Evolutionary conservation across 306 rosid genomes (phyloP).

Genomic region (Cucurbita ficifolia): DNA sequence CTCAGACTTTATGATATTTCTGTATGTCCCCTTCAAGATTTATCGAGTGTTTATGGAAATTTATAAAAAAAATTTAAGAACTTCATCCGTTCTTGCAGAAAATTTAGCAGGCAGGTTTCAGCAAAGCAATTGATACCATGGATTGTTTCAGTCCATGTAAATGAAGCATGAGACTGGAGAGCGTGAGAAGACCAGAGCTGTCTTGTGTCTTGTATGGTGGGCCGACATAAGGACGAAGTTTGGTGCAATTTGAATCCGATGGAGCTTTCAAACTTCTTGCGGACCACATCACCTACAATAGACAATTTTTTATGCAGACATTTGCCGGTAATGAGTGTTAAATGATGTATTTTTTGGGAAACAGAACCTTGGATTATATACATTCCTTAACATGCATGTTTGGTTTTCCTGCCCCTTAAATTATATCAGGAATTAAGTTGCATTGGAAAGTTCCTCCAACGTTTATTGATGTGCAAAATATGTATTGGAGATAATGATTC

Average conservation of each 20-base stretch:
- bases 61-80: not conserved
- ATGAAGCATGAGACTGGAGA: conserved; percentile 3
- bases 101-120: not conserved
- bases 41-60: not conserved
- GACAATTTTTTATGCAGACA: conserved; percentile 12
- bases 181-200: not conserved
- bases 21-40: not conserved
- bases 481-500: not conserved
- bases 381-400: not conserved
- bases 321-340: conserved; percentile 8
- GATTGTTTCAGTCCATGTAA: not conserved
- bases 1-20: not conserved
- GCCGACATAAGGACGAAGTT: conserved; percentile 14
- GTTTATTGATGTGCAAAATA: not conserved
- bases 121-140: not conserved
- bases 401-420: conserved; percentile 1
- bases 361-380: conserved; percentile 8
- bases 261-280: conserved; percentile 6
- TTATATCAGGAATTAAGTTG: not conserved
- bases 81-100: not conserved
- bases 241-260: conserved; percentile 14
- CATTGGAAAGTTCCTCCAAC: not conserved
- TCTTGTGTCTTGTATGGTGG: conserved; percentile 6
- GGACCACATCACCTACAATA: conserved; percentile 20
- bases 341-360: conserved; percentile 6